These are phyloP conservation scores for Ceratocystis diversiconidia DNA, from an alignment of 2,329 filamentous ascomycete genomes.

Conservation along the genomic window DNA sequence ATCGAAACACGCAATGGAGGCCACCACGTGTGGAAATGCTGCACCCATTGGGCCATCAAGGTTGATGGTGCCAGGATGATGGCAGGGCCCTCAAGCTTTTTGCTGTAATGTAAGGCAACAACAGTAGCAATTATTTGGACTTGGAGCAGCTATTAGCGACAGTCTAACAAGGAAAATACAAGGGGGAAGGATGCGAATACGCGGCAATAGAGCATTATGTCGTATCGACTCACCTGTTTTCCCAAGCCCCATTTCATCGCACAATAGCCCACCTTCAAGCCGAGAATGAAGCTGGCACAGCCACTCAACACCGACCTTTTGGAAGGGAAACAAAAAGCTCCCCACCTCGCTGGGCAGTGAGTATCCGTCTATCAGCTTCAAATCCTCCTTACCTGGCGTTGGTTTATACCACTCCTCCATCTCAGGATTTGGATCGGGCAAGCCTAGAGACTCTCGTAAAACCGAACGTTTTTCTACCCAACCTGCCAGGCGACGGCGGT, in stretches of 20 bases:
- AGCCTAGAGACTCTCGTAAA: constrained; percentile 21
- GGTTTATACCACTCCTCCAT: constrained; percentile 66
- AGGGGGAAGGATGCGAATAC: not conserved
- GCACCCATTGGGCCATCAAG: constrained; percentile 93
- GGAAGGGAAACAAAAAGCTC: constrained; percentile 85
- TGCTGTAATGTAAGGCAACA: constrained; percentile 83
- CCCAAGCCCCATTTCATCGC: constrained; percentile 97
- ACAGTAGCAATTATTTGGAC: constrained; percentile 60
- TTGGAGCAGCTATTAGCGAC: constrained; percentile 12
- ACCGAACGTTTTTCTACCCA: constrained; percentile 42
- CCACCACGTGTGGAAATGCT: constrained; percentile 98
- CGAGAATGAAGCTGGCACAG: constrained; percentile 83
- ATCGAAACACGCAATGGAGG: constrained; percentile 95
- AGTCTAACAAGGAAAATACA: not conserved
- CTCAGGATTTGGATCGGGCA: constrained; percentile 27
- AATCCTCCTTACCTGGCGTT: constrained; percentile 68
- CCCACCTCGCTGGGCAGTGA: constrained; percentile 85
- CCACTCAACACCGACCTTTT: constrained; percentile 95
- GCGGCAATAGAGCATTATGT: no score
- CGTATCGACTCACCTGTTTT: constrained; percentile 47
- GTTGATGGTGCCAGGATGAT: constrained; percentile 91
- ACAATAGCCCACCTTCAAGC: constrained; percentile 82
- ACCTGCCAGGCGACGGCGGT: constrained; percentile 56
- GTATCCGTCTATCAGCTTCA: constrained; percentile 58
- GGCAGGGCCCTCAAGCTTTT: constrained; percentile 66